Percentiles rank a stretch among this genome's conserved stretches.
phyloP scores from a whole-genome alignment of 2,329 filamentous ascomycete genomes.

The Ascochyta pisi region DNA sequence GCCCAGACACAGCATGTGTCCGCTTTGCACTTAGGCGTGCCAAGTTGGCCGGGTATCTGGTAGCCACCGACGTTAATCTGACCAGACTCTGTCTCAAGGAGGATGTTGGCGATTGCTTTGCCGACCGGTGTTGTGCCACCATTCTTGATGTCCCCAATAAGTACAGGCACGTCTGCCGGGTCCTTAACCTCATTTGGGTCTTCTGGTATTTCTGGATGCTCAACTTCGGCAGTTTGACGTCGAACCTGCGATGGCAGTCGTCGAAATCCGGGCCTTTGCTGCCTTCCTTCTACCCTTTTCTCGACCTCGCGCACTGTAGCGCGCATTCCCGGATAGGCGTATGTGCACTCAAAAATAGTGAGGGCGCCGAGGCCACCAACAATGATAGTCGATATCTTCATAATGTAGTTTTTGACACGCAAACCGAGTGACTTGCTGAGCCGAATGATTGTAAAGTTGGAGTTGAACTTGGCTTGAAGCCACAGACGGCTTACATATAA shows the following conservation, averaged over 20 bases:
- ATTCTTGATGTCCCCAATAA: slow-evolving; percentile 36
- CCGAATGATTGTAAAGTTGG: background rate
- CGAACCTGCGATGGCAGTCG: slow-evolving; percentile 2
- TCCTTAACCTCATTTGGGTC: slow-evolving; percentile 9
- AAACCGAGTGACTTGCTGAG: background rate
- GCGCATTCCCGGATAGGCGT: slow-evolving; percentile 26
- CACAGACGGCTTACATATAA: background rate
- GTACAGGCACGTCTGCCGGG: slow-evolving; percentile 15
- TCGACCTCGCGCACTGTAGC: slow-evolving; percentile 17
- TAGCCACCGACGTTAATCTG: slow-evolving; percentile 16
- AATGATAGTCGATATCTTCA: slow-evolving; percentile 26
- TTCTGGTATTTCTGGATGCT: background rate
- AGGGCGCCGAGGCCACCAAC: slow-evolving; percentile 19
- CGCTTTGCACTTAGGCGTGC: slow-evolving; percentile 24
- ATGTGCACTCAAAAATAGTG: slow-evolving; percentile 22
- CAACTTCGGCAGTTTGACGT: background rate
- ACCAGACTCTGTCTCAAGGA: slow-evolving; percentile 23
- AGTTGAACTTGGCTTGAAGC: background rate
- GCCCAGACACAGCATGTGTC: slow-evolving; percentile 39
- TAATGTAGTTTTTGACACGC: slow-evolving; percentile 5
- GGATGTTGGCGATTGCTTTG: slow-evolving; percentile 27
- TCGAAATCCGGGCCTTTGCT: background rate
- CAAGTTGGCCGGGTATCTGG: slow-evolving; percentile 15
- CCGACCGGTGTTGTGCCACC: slow-evolving; percentile 24
- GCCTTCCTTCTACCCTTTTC: background rate